These are phyloP conservation scores for Fusarium tricinctum DNA, from an alignment of 2,329 filamentous ascomycete genomes.

Conservation along the genomic window DNA sequence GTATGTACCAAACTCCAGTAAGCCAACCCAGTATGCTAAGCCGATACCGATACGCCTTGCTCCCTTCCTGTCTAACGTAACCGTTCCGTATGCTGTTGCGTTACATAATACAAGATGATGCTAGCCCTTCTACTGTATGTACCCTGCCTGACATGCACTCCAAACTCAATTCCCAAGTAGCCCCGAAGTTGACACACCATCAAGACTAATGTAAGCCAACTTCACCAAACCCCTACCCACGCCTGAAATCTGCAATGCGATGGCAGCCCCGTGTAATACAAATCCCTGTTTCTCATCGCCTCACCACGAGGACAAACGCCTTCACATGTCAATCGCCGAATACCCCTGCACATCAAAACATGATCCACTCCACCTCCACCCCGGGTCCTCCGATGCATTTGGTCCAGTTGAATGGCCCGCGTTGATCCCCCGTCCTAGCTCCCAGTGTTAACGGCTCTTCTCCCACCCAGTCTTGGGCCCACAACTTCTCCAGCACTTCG, in stretches of 20 bases:
- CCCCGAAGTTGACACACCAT: slow-evolving; percentile 20
- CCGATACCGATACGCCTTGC: slow-evolving; percentile 35
- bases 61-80: slow-evolving; percentile 34
- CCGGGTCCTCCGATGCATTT: slow-evolving; percentile 69
- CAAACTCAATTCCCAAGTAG: slow-evolving; percentile 31
- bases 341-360: slow-evolving; percentile 63
- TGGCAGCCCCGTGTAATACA: slow-evolving; percentile 32
- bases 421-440: slow-evolving; percentile 54
- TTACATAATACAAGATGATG: slow-evolving; percentile 41
- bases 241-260: slow-evolving; percentile 16
- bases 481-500: slow-evolving; percentile 87
- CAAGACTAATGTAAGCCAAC: slow-evolving; percentile 16
- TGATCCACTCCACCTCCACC: slow-evolving; percentile 75
- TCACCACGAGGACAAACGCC: slow-evolving; percentile 24
- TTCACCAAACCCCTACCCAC: slow-evolving; percentile 31
- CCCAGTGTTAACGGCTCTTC: slow-evolving; percentile 54
- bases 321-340: slow-evolving; percentile 40
- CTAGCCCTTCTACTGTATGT: slow-evolving; percentile 4
- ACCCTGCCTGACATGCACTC: slow-evolving; percentile 12
- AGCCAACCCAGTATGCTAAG: slow-evolving; percentile 24
- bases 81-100: slow-evolving; percentile 36
- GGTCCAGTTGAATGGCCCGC: slow-evolving; percentile 71
- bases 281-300: slow-evolving; percentile 28
- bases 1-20: slow-evolving; percentile 10
- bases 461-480: slow-evolving; percentile 70